Evolutionary conservation across 225 moss, liverwort and hornwort species (phyloP), one percentile per base, ranked within the genome.

Genomic region (Pleurozium schreberi): DNA sequence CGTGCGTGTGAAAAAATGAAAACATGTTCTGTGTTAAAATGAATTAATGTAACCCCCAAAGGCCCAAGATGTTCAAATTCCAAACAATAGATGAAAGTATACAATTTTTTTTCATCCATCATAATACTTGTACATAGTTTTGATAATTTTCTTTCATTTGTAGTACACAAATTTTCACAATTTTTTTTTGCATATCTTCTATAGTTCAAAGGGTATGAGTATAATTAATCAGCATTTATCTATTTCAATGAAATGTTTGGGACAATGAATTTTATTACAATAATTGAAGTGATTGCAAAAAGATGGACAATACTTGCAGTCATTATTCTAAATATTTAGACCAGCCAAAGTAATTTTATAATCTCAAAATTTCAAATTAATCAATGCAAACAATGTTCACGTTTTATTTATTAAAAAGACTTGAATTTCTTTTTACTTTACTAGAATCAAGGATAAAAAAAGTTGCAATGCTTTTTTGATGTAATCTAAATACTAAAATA

Each of bases 11-110:
- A 70, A 27, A 73, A 30, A 71, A 45, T 30, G 11, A 16, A 47
- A 47, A 18, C 3, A 4, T 47, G 2, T 30, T 1, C 2, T 0
- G 2, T 18, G 3, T 30, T 11, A 30, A 30, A 28, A 73, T 45
- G 28, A 45, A 45, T 27, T 10, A 73, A 45, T 7, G 45, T 18
- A 47, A 11, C 6, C 6, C 11, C 7, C 30, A 11, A 18, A 74
- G 4, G 30, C 11, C 18, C 0, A 47, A 57, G 1, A 19, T 20
- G 9, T 33, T 75, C 49, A 47, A 45, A 49, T 49, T 74, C 0
- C 0, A 1, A 75, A 33, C 8, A 31, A 31, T 5, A 6, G 2
- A 74, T 31, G 18, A 75, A 47, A 75, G 11, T 7, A 49, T 31
- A 49, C 71, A 43, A 33, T 49, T 47, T 49, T 49, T 47, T 31